phyloP scores from a whole-genome alignment of 2,329 filamentous ascomycete species.

The Fusarium sp. region DNA sequence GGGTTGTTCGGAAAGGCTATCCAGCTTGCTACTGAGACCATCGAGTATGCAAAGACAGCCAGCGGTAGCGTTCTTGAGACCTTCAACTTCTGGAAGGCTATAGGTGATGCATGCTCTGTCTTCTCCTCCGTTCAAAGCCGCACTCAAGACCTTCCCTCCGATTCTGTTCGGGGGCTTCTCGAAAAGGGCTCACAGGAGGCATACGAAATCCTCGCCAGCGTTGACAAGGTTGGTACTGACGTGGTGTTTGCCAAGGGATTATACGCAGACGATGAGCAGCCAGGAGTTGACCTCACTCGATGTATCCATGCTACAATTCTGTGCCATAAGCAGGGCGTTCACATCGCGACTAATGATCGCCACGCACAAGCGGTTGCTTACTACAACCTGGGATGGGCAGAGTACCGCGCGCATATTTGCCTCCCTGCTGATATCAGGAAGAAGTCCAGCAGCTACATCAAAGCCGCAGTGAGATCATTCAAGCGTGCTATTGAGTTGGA shows the following conservation, averaged over 20 bases:
- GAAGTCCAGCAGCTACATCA: slow-evolving; percentile 77
- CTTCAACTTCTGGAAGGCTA: slow-evolving; percentile 95
- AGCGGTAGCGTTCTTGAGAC: slow-evolving; percentile 73
- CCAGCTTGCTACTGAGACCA: slow-evolving; percentile 75
- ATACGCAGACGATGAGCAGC: slow-evolving; percentile 62
- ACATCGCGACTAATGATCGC: slow-evolving; percentile 77
- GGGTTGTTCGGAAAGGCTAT: slow-evolving; percentile 89
- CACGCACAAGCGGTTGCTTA: slow-evolving; percentile 96
- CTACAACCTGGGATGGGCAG: slow-evolving; percentile 97
- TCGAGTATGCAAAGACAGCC: slow-evolving; percentile 75
- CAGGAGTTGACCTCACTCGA: slow-evolving; percentile 66
- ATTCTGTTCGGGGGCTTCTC: slow-evolving; percentile 71
- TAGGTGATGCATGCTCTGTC: slow-evolving; percentile 88
- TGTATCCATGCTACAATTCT: slow-evolving; percentile 81
- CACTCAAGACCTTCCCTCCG: slow-evolving; percentile 71
- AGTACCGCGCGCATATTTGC: slow-evolving; percentile 82
- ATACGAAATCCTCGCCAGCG: slow-evolving; percentile 74
- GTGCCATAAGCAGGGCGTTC: slow-evolving; percentile 87
- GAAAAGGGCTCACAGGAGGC: slow-evolving; percentile 64
- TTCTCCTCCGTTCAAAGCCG: slow-evolving; percentile 84
- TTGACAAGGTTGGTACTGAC: slow-evolving; percentile 72
- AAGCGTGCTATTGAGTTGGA: slow-evolving; percentile 97
- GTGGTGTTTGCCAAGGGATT: slow-evolving; percentile 61
- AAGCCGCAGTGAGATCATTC: slow-evolving; percentile 88
- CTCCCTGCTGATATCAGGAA: slow-evolving; percentile 66